phyloP scores from a whole-genome alignment of 768 basidiomycete species.

The Tulasnella sp. region DNA sequence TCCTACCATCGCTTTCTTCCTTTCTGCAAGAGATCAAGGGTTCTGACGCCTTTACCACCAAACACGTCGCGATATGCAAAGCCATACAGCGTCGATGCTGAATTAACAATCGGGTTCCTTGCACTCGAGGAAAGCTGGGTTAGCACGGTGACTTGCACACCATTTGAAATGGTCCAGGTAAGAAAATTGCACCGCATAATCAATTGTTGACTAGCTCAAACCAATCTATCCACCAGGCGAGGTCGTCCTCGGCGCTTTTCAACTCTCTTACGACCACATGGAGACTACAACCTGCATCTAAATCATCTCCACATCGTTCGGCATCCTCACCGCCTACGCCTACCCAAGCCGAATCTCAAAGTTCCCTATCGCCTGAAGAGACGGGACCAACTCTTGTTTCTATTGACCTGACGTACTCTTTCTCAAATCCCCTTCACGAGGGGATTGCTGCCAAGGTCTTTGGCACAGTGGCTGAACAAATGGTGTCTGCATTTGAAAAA shows the following conservation, averaged over 20 bases:
- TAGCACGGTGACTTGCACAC: constrained; percentile 68
- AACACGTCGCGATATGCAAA: constrained; percentile 24
- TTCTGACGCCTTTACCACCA: constrained; percentile 34
- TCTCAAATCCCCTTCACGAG: constrained; percentile 76
- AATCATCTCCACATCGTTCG: constrained; percentile 31
- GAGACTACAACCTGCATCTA: constrained; percentile 51
- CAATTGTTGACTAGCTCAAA: neutral
- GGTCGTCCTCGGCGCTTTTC: constrained; percentile 60
- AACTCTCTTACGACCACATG: constrained; percentile 57
- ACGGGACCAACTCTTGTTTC: constrained; percentile 61
- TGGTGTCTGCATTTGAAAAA: constrained; percentile 87
- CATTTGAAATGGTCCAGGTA: constrained; percentile 69
- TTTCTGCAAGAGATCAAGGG: constrained; percentile 64
- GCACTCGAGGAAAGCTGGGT: constrained; percentile 78
- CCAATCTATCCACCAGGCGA: constrained; percentile 38
- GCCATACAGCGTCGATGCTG: constrained; percentile 53
- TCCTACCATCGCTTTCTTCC: constrained; percentile 83
- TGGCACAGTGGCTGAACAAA: constrained; percentile 70
- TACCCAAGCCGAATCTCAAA: neutral
- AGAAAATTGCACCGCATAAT: constrained; percentile 22
- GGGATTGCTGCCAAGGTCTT: constrained; percentile 75
- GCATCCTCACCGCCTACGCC: constrained; percentile 1
- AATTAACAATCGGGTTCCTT: constrained; percentile 80
- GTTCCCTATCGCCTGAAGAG: neutral
- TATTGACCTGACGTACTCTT: constrained; percentile 73